Evolutionary conservation across 148 eudicot species (phyloP), one percentile per base, ranked within the genome.

Genomic region (Drosera capensis): DNA sequence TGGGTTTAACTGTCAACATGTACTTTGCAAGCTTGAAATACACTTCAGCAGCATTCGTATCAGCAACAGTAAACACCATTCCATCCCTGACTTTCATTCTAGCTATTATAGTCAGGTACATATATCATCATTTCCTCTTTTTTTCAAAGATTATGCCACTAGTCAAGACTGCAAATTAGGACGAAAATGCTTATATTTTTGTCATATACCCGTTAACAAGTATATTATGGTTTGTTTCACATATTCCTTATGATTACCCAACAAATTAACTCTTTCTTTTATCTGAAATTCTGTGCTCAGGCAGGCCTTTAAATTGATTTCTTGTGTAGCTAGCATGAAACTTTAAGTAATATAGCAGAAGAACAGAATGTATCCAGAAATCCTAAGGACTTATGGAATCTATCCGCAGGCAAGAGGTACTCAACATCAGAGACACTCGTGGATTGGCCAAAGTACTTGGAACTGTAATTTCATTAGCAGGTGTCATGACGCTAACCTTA

Each of bases 1-100:
- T 70, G 7, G 75, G 75, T 20, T 61, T 70, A 40, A 52, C 75
- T 25, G 42, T 66, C 25, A 70, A 70, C 55, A 65, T 70, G 71
- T 65, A 65, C 64, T 70, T 70, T 40, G 71, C 75, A 49, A 70
- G 75, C 57, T 40, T 70, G 43, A 25, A 40, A 17, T 70, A 65
- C 58, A 70, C 75, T 52, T 70, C 75, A 39, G 71, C 75, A 40
- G 55, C 75, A 47, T 70, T 70, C 60, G 55, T 70, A 7, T 70
- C 75, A 21, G 75, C 75, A 36, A 65, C 75, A 40, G 54, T 65
- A 41, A 70, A 70, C 55, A 57, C 63, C 39, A 45, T 70, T 23
- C 75, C 75, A 3, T 51, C 75, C 13, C 48, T 70, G 49, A 70
- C 74, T 47, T 70, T 70, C 52, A 41, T 65, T 14, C 59, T 70